Evolutionary conservation across 495 filamentous ascomycete genomes (phyloP), one percentile per base, ranked within the genome.

Genomic region (Filosporella fistucella): DNA sequence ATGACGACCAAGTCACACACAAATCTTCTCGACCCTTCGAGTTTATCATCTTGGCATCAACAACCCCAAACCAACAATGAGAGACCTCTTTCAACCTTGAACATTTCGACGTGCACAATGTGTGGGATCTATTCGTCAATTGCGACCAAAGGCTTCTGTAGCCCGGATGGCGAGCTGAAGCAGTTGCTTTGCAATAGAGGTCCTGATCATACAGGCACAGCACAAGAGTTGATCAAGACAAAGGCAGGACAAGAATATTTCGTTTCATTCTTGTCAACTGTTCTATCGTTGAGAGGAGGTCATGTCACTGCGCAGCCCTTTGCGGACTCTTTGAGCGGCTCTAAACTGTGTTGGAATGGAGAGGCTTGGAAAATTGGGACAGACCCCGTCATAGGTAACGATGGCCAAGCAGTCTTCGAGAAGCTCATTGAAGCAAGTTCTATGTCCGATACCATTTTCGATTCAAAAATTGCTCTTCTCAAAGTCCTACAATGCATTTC

Each of bases 261-360:
- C 49, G 66, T 91, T 29, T 78, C 71, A 14, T 85, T 91, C 56
- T 72, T 81, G 3, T 90, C 93, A 12, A 94, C 87, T 4, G 93
- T 99, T 1, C 76, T 99, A 4, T 78, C 90, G 4, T 71, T 99
- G 16, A 78, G 93, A 54, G 91, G 93, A 17, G 74, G 81, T 28
- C 70, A 76, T 48, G 56, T 94, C 36, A 77, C 83, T 14, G 59
- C 64, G 12, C 93, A 99, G 56, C 93, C 93, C 1, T 74, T 95
- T 16, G 64, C 73, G 30, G 81, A 88, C 55, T 14, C 54, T 4
- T 47, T 53, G 2, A 77, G 72, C n/a, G 75, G 75, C 16, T 91
- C 86, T 8, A 70, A 88, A 11, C 72, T 99, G 13, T 96, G 91
- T 72, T 99, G 93, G 91, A 97, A 97, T 57, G 93, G 93, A n/a